Percentiles rank a stretch among this genome's conserved stretches.
Conservation (phyloP, 225 moss, liverwort and hornwort genomes). For the Physcomitrium patens region DNA sequence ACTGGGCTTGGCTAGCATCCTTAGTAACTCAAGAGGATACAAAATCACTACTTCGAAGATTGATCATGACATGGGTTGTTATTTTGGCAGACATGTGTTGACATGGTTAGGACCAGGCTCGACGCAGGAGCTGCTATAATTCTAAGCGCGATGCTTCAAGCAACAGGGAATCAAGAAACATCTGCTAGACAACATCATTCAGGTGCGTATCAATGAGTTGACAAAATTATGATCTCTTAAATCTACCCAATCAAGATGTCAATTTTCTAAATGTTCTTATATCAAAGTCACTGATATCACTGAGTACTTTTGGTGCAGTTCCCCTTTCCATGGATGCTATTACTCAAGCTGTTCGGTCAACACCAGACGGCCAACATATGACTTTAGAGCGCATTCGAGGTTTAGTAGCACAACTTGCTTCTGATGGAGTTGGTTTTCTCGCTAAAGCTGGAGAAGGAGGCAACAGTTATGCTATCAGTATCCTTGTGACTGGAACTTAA, state of each 20-base stretch:
- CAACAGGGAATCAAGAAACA: slow-evolving; percentile 63
- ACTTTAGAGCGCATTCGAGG: slow-evolving; percentile 88
- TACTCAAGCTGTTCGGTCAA: slow-evolving; percentile 69
- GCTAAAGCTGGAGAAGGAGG: slow-evolving; percentile 78
- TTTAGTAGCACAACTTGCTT: slow-evolving; percentile 78
- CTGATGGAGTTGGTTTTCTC: slow-evolving; percentile 79
- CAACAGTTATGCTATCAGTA: slow-evolving; percentile 84
- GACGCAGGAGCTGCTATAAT: slow-evolving; percentile 81
- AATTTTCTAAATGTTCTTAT: neutral
- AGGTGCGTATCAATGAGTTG: slow-evolving; percentile 44
- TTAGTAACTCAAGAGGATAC: neutral
- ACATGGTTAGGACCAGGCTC: slow-evolving; percentile 68
- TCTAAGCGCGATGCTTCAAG: slow-evolving; percentile 81
- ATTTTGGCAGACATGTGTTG: slow-evolving; percentile 69
- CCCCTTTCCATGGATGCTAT: slow-evolving; percentile 75
- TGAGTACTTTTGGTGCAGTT: slow-evolving; percentile 48
- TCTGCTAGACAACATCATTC: slow-evolving; percentile 66
- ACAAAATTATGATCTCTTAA: neutral
- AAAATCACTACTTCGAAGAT: neutral
- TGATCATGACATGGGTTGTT: slow-evolving; percentile 16
- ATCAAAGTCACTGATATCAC: slow-evolving; percentile 10
- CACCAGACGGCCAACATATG: slow-evolving; percentile 76
- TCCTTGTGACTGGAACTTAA: slow-evolving; percentile 41
- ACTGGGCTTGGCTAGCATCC: neutral
- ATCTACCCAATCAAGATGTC: neutral